Evolutionary conservation across 371 early-diverging fungal genomes (phyloP), one percentile per base, ranked within the genome.

Genomic region (Syncephalastrum racemosum): DNA sequence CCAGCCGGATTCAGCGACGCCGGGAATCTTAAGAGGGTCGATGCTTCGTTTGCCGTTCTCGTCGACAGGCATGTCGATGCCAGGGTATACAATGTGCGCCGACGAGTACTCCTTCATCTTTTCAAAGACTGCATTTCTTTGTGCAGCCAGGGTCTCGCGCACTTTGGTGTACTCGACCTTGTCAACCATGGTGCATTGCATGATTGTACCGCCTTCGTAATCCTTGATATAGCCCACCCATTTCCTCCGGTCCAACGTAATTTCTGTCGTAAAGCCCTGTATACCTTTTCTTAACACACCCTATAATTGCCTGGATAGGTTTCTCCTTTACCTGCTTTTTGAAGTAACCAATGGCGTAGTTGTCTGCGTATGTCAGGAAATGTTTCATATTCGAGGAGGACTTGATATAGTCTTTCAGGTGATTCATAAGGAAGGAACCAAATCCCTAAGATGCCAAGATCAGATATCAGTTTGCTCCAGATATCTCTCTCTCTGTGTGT

Each of bases 141-240:
- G 94, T 36, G 79, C 68, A 4, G 76, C 75, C 3, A 93, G 71
- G 4, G 84, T 82, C n/a, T 81, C 80, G 24, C 71, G 67, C 23
- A 72, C 80, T 27, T 75, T 63, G n/a, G 80, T 59, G 55, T 87
- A 87, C 43, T 73, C 72, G 31, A 87, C 79, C 65, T 73, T 73
- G 4, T 83, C 83, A 19, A 87, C 77, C 62, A 81, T 77, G 13
- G 83, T 78, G 59, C 85, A 85, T 77, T 97, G 96, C 98, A 99
- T 99, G 7, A 99, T 82, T 3, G 99, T 99, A 39, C 99, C 99
- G 4, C 99, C 99, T 64, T 99, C 99, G 71, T 99, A 99, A 77
- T 99, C 99, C 74, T 99, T 99, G 63, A 99, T 99, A 68, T 94
- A 95, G 0, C 99, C 99, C 62, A 94, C 90, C 99, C 99, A 99